Base-by-base conservation (phyloP, 495 filamentous ascomycete genomes). In the Ramalina intermedia region DNA sequence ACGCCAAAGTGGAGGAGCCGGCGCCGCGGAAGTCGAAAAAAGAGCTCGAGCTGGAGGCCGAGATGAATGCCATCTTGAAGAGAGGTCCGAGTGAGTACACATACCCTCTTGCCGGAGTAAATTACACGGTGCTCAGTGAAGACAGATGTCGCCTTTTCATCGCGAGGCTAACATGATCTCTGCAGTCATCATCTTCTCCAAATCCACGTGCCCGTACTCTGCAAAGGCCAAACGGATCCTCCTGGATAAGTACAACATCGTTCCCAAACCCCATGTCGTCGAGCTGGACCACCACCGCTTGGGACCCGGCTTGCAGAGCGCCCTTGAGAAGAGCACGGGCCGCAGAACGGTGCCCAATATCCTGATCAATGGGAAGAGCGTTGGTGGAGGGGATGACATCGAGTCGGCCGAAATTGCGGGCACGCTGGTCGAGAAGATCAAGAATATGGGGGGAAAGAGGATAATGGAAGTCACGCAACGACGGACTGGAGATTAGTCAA, bases 171-270 rank as follows among this genome's bases (percentile, higher is more conserved):
- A 37, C 51, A 65, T 64, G 58, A 57, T 43, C 13, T 17, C 40
- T 41, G 27, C 58, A 88, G 84, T 96, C 43, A 85, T 96, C 58
- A 85, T 98, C 46, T 96, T 96, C 69, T 94, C 87, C 47, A 96
- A 96, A 64, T 78, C 83, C 1, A 94, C 86, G 65, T 98, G 91
- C 65, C 86, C 83, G 0, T 80, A 77, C 68, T 95, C 88, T 40
- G 75, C 73, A 51, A 77, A 73, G 54, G 91, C 90, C 13, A 98
- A 98, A 64, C 63, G 65, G 8, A 78, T 96, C 50, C 76, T 96
- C 24, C 71, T 94, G 23, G 75, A 85, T 4, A 76, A 80, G 53
- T 96, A 96, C 67, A 69, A 69, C 27, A 94, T 96, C 59, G 71
- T 78, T 2, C 91, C 91, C 0, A 60, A 74, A 39, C 91, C 91